Base-by-base conservation (phyloP, 2,329 filamentous ascomycete genomes). In the Clathrospora elynae region DNA sequence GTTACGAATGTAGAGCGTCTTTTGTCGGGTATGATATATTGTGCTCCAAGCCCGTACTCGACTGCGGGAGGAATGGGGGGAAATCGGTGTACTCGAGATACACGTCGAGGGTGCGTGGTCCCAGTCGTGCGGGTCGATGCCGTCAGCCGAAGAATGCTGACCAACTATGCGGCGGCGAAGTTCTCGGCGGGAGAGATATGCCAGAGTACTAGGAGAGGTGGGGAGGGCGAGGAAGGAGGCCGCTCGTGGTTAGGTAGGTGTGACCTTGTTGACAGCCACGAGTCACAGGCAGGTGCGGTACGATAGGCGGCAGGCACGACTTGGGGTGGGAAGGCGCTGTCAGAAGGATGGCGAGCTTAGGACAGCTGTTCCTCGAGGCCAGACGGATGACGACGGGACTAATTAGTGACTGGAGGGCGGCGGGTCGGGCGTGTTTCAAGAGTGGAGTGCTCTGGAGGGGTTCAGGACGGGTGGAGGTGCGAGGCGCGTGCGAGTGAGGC, bases 401-500 rank as follows among this genome's bases (percentile, higher is more conserved):
- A 28, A 30, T 16, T 41, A 34, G 17, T 19, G 40, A 41, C 14
- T 22, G 43, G 18, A 35, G 22, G 40, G 42, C 42, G 42, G 58
- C 50, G 47, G 50, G 57, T 52, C 47, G 46, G 39, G 46, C 32
- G 34, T 35, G 62, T 59, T 60, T 64, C 58, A 62, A 56, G 38
- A 47, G 25, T 49, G 44, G 42, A 50, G 46, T 17, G 49, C 36
- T 49, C 39, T 43, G 47, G 56, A 62, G 61, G 61, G 55, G 55
- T 55, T 49, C 52, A 35, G 28, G 47, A 44, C 43, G 29, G 52
- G 52, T 41, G 55, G 49, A 51, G 53, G 46, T 49, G 36, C 43
- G 46, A 44, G 57, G 65, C 57, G 62, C 54, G 57, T 64, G 62
- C 54, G 58, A 55, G 55, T 49, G 34, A 59, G 56, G 58, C 65